Conservation (phyloP, 306 rosid species). For the Prunus mongolica region DNA sequence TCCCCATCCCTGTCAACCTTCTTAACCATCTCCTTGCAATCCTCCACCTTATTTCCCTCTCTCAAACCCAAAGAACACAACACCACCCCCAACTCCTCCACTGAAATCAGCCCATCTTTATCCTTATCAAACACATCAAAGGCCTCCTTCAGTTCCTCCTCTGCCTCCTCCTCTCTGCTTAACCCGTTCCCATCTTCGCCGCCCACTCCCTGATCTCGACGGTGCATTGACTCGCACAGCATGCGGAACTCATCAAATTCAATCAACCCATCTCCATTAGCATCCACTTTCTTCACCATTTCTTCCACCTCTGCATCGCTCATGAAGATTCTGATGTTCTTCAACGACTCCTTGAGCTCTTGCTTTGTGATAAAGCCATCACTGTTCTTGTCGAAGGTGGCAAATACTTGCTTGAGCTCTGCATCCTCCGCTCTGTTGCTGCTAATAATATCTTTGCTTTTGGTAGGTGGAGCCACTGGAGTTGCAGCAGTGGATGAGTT, state of each 20-base stretch:
- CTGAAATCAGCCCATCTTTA: slow-evolving; percentile 62
- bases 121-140: slow-evolving; percentile 84
- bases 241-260: slow-evolving; percentile 77
- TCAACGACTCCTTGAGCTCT: slow-evolving; percentile 64
- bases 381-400: slow-evolving; percentile 73
- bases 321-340: slow-evolving; percentile 55
- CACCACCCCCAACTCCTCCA: slow-evolving; percentile 61
- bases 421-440: slow-evolving; percentile 13
- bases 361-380: slow-evolving; percentile 69
- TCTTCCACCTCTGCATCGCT: slow-evolving; percentile 58
- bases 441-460: background rate
- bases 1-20: slow-evolving; percentile 90
- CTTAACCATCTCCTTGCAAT: slow-evolving; percentile 71
- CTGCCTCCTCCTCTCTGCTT: slow-evolving; percentile 12
- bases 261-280: slow-evolving; percentile 72
- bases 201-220: background rate
- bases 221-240: slow-evolving; percentile 17
- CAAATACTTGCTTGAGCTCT: slow-evolving; percentile 50
- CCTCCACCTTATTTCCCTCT: slow-evolving; percentile 63
- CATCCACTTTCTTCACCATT: slow-evolving; percentile 54
- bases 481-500: background rate
- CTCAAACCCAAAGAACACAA: slow-evolving; percentile 58
- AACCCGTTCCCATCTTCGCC: background rate
- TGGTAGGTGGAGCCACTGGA: background rate
- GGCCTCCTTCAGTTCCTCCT: slow-evolving; percentile 58